Evolutionary conservation across 106 monocot species (phyloP), one percentile per base, ranked within the genome.

Genomic region (Gastrodia elata): DNA sequence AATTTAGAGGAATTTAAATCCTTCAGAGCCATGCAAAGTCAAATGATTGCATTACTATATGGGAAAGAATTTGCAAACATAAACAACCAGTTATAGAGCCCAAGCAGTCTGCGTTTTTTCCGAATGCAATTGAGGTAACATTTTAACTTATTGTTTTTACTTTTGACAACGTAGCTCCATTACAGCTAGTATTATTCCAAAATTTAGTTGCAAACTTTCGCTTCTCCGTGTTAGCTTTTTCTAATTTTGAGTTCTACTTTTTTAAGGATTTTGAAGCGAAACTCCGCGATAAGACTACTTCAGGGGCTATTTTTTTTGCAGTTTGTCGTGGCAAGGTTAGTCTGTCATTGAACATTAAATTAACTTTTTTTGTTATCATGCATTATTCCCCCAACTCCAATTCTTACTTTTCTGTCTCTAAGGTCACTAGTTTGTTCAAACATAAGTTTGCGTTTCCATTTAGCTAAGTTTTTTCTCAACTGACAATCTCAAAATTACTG

Each of bases 81-180:
- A 98, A 98, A 68, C 82, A 93, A 57, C 98, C 98, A 83, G 93
- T 98, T 65, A 55, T 98, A 71, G 98, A 98, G 80, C 98, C 98
- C 76, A 93, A 87, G 57, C 91, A 98, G 71, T 93, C 98, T 25
- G 74, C 84, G 15, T 76, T 83, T 68, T 98, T 98, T 79, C 76
- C 84, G 65, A 81, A 78, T 83, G 88, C 93, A 79, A 91, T 98
- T 57, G 85, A 91, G 84, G 98, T 91, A 65, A 39, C 30, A 59
- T 64, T 13, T 36, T 46, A 35, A 28, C 46, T 6, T 32, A 9
- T 65, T 33, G 3, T 34, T 52, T 68, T 55, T 30, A 13, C 30
- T 37, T 37, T n/a, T 67, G 6, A 6, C 67, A n/a, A 6, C 55
- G 34, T 44, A 8, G 13, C 26, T 32, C 30, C 32, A 61, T 7